Evolutionary conservation across 345 rosid genomes (phyloP).

Genomic region (Euphorbia peplus): DNA sequence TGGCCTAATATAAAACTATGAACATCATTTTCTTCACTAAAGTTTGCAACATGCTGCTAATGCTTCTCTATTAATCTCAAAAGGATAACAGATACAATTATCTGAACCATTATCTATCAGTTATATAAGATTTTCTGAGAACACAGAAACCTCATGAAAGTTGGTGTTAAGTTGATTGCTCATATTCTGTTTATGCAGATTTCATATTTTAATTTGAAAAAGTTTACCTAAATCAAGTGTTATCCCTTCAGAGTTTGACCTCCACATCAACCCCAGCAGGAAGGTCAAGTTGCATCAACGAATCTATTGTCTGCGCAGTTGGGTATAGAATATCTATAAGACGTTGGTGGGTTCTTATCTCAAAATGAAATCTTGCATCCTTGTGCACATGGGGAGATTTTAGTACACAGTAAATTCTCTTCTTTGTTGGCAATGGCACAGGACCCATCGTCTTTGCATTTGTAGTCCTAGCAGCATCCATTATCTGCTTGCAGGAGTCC

Average conservation of each 20-base stretch:
- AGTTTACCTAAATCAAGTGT: constrained; percentile 19
- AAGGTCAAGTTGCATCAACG: constrained; percentile 97
- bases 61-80: background rate
- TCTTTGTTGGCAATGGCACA: constrained; percentile 94
- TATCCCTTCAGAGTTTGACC: constrained; percentile 73
- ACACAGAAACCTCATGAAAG: background rate
- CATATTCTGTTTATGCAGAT: background rate
- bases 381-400: constrained; percentile 99
- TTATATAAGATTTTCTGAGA: no score
- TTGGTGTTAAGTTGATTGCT: background rate
- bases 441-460: constrained; percentile 96
- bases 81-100: background rate
- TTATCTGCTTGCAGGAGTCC: constrained; percentile 96
- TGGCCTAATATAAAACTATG: background rate
- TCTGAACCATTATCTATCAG: background rate
- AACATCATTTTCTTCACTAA: background rate
- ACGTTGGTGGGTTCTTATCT: constrained; percentile 90
- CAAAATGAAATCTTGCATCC: constrained; percentile 97
- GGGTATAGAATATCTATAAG: constrained; percentile 92
- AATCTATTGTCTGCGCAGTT: constrained; percentile 92
- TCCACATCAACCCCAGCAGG: constrained; percentile 97
- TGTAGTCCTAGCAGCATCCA: constrained; percentile 81
- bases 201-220: background rate
- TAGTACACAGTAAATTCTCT: constrained; percentile 82
- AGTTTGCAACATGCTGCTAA: background rate